Evolutionary conservation across 495 filamentous ascomycete species (phyloP), one percentile per base, ranked within the genome.

Genomic region (Hypoxylon intermedium): DNA sequence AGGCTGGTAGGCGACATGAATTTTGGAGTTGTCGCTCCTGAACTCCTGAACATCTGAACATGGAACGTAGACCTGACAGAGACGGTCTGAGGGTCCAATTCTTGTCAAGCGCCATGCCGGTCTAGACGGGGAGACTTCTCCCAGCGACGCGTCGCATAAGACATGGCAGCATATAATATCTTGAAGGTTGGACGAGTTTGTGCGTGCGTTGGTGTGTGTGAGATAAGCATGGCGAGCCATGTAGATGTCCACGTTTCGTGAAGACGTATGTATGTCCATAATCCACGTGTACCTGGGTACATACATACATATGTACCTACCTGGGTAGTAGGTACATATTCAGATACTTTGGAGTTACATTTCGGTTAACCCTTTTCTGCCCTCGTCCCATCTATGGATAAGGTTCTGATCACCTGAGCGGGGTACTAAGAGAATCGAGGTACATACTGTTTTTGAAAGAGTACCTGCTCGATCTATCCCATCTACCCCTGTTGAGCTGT

Each of bases 281-380:
- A n/a, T n/a, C n/a, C n/a, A n/a, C n/a, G n/a, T 23, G 51, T 33
- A 53, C 23, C 36, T 26, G 23, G 16, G 40, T 54, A 54, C 45
- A 7, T 36, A 31, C 26, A 34, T 34, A 26, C 20, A 7, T 15
- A 19, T 46, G 19, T 48, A 34, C 13, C 5, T 48, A n/a, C 9
- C 12, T 38, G 46, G 11, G 38, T 7, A 11, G 18, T 19, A 13
- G 11, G 6, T 23, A 3, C 18, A 2, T n/a, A 23, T 13, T 2
- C n/a, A 42, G 21, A 23, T 15, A 20, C 45, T 57, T 53, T 41
- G 53, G 53, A 54, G 53, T 58, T 30, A 40, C 52, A 55, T 52
- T 37, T 65, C 61, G 61, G 61, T 46, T 65, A 60, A 60, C 61
- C 46, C 34, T 42, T 60, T 53, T 56, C 21, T 57, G 16, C 33